phyloP scores from a whole-genome alignment of 2,329 filamentous ascomycete species.

The Thielaviopsis musarum region DNA sequence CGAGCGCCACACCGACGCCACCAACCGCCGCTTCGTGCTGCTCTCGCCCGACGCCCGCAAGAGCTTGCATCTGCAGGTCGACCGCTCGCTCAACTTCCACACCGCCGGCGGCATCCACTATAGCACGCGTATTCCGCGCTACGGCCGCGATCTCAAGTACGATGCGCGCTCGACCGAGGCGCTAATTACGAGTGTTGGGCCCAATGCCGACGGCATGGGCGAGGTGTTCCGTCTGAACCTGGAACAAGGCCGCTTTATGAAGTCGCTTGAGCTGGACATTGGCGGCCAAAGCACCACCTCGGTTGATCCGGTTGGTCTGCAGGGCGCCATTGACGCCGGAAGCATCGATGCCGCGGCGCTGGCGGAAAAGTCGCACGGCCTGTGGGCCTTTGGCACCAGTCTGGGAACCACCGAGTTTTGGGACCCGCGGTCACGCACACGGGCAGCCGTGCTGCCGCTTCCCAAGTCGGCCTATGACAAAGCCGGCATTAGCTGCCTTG shows the following conservation, averaged over 20 bases:
- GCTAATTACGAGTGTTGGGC: constrained; percentile 70
- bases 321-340: constrained; percentile 72
- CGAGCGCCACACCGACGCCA: constrained; percentile 73
- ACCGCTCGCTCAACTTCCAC: constrained; percentile 85
- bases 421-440: constrained; percentile 71
- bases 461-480: constrained; percentile 34
- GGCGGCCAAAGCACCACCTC: constrained; percentile 42
- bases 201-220: constrained; percentile 70
- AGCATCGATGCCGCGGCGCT: constrained; percentile 77
- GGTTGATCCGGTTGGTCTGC: constrained; percentile 50
- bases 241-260: constrained; percentile 86
- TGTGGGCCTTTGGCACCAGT: constrained; percentile 85
- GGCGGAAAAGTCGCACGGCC: constrained; percentile 75
- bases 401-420: constrained; percentile 95
- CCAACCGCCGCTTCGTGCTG: constrained; percentile 82
- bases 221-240: constrained; percentile 89
- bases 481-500: constrained; percentile 68
- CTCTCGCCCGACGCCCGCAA: constrained; percentile 87
- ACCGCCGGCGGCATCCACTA: constrained; percentile 80
- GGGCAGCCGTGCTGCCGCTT: constrained; percentile 51
- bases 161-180: constrained; percentile 70
- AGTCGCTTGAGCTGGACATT: constrained; percentile 79
- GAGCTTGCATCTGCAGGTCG: constrained; percentile 80
- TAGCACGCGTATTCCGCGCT: constrained; percentile 74
- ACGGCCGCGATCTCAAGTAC: constrained; percentile 79